Conservation (phyloP, 257 asterid species). For the Forsythia viridissima region DNA sequence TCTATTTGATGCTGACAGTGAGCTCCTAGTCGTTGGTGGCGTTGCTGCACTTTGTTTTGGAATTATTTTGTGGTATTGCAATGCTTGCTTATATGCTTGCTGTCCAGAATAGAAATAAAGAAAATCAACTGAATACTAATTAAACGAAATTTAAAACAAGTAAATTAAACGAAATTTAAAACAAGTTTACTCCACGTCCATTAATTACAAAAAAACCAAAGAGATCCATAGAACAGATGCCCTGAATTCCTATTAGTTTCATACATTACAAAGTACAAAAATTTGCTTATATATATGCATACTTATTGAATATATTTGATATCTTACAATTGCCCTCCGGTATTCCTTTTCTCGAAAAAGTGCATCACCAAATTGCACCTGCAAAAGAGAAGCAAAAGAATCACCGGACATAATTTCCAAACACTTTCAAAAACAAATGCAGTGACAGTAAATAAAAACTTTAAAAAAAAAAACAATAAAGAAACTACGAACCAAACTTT, state of each 20-base stretch:
- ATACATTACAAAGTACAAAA: constrained; percentile 2
- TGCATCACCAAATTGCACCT: constrained; percentile 88
- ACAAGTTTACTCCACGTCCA: neutral
- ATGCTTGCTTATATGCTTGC: constrained; percentile 84
- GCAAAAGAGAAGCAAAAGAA: constrained; percentile 5
- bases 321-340: constrained; percentile 85
- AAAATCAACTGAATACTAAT: neutral
- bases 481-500: constrained; percentile 58
- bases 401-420: constrained; percentile 13
- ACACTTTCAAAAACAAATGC: constrained; percentile 22
- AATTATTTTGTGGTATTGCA: constrained; percentile 65
- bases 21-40: constrained; percentile 56
- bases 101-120: constrained; percentile 32
- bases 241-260: constrained; percentile 5
- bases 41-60: constrained; percentile 63
- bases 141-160: constrained; percentile 2
- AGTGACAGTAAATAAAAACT: constrained; percentile 2
- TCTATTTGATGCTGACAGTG: constrained; percentile 62
- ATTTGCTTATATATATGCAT: neutral
- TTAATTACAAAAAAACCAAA: neutral
- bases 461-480: neutral
- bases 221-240: neutral
- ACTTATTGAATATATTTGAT: constrained; percentile 2
- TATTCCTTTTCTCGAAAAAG: constrained; percentile 72
- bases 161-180: neutral